Conservation (phyloP, 2,329 filamentous ascomycete species). For the Chalaropsis ovoidea region DNA sequence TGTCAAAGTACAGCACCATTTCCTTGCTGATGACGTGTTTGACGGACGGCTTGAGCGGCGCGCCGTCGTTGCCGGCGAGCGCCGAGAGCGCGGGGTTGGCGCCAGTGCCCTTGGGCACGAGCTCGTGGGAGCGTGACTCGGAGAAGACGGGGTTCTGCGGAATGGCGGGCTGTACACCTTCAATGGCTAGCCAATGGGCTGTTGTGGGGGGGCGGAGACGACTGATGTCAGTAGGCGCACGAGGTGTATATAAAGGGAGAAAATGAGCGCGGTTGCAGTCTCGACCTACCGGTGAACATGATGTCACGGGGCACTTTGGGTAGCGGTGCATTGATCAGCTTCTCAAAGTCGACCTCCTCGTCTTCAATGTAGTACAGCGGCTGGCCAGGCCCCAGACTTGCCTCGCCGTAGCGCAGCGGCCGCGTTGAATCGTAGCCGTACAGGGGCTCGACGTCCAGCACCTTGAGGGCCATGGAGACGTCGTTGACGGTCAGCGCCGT, state of each 20-base stretch:
- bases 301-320: conserved; percentile 92
- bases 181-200: conserved; percentile 96
- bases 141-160: conserved; percentile 87
- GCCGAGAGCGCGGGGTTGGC: conserved; percentile 71
- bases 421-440: conserved; percentile 93
- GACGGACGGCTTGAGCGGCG: conserved; percentile 72
- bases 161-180: conserved; percentile 93
- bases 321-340: conserved; percentile 90
- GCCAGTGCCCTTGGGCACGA: conserved; percentile 80
- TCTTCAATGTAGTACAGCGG: conserved; percentile 96
- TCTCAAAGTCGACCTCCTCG: conserved; percentile 97
- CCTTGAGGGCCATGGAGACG: conserved; percentile 71
- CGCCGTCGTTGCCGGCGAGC: conserved; percentile 42
- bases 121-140: conserved; percentile 72
- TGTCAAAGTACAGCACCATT: conserved; percentile 92
- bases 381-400: conserved; percentile 84
- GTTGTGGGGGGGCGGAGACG: conserved; percentile 26
- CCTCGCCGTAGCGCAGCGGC: conserved; percentile 83
- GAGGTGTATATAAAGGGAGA: neutral
- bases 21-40: conserved; percentile 96
- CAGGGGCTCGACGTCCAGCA: conserved; percentile 85
- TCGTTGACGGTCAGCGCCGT: conserved; percentile 84
- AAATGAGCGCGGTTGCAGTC: neutral
- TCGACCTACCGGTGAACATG: conserved; percentile 66
- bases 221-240: conserved; percentile 13